Conservation (phyloP, 2,329 filamentous ascomycete genomes). For the Penicillium fuscoglaucum region DNA sequence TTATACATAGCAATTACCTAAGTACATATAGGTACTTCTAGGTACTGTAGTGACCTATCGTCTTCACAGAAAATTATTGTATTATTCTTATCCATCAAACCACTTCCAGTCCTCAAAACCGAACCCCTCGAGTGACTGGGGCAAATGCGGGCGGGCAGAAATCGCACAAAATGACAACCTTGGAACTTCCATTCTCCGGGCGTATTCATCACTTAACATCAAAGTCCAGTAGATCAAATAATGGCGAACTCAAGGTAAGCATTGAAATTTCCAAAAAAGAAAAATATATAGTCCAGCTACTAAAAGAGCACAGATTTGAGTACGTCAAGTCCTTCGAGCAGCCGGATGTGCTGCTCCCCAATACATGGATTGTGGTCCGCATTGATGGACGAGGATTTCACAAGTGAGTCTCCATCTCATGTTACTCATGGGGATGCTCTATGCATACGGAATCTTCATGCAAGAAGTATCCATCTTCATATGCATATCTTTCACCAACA, state of each 20-base stretch:
- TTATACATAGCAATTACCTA: background rate
- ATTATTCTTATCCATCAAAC: background rate
- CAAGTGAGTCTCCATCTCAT: constrained; percentile 60
- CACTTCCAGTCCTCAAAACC: background rate
- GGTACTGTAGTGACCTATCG: background rate
- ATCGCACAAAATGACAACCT: constrained; percentile 22
- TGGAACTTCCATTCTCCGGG: constrained; percentile 5
- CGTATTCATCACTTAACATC: constrained; percentile 6
- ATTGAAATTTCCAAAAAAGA: background rate
- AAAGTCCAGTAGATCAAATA: background rate
- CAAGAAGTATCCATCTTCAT: background rate
- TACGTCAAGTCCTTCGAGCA: constrained; percentile 92
- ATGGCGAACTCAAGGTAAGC: constrained; percentile 45
- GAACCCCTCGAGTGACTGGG: background rate
- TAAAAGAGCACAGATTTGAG: constrained; percentile 66
- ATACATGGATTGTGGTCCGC: constrained; percentile 93
- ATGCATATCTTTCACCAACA: background rate
- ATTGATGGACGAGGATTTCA: constrained; percentile 94
- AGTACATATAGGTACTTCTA: background rate
- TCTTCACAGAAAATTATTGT: background rate
- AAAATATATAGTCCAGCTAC: background rate
- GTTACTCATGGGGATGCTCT: background rate
- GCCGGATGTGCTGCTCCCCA: constrained; percentile 74
- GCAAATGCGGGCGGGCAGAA: constrained; percentile 18
- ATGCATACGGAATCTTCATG: background rate